Evolutionary conservation across 2,329 filamentous ascomycete genomes (phyloP).

Genomic region (Cladosporium sp.): DNA sequence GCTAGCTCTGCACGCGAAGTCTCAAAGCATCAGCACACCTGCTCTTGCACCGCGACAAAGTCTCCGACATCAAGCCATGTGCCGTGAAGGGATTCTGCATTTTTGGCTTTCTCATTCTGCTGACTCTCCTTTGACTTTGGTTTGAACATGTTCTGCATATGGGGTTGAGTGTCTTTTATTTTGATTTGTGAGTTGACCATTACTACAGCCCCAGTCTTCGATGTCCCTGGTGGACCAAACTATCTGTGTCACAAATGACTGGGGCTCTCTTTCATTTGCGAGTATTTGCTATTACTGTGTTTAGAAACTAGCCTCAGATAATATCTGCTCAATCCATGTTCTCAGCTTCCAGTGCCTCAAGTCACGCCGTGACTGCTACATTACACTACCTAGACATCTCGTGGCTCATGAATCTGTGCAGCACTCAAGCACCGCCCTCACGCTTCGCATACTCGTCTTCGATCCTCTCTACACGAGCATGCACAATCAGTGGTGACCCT

Average conservation of each 20-base stretch:
- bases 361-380: not conserved
- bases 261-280: not conserved
- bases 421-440: conserved; percentile 44
- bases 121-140: not conserved
- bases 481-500: not conserved
- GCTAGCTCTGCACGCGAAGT: too few relatives aligned
- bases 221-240: not conserved
- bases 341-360: not conserved
- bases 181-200: not conserved
- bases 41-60: too few relatives aligned
- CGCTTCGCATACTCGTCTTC: conserved; percentile 50
- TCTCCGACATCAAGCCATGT: too few relatives aligned
- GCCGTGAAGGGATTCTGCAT: too few relatives aligned
- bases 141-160: not conserved
- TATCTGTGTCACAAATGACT: not conserved
- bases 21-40: too few relatives aligned
- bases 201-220: not conserved
- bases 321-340: not conserved
- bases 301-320: not conserved
- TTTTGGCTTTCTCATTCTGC: not conserved
- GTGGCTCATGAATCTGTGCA: not conserved
- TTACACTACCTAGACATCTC: not conserved
- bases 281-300: not conserved
- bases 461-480: conserved; percentile 37
- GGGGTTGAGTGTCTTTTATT: not conserved